Percentiles rank a stretch among this genome's conserved stretches.
Evolutionary conservation across 805 yeast genomes (phyloP).

Genomic region (Spathaspora gorwiae): DNA sequence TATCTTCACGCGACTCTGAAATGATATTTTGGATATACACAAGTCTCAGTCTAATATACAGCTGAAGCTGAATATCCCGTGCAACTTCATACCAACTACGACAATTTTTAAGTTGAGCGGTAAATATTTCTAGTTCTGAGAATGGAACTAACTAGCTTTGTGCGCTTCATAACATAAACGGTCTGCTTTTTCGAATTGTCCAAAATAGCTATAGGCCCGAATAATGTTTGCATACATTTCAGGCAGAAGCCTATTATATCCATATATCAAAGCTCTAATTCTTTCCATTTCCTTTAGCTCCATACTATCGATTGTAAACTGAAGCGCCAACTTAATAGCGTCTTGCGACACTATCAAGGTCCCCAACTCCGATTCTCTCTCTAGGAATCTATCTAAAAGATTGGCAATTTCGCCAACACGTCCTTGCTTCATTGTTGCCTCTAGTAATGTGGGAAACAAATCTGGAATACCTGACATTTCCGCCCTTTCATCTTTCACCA

Average conservation of each 20-base stretch:
- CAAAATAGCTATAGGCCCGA: slow-evolving; percentile 24
- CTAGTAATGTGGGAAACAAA: slow-evolving; percentile 23
- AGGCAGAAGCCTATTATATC: slow-evolving; percentile 17
- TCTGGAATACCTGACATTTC: slow-evolving; percentile 16
- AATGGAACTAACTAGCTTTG: slow-evolving; percentile 24
- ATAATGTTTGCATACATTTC: slow-evolving; percentile 23
- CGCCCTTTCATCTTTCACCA: slow-evolving; percentile 14
- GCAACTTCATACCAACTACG: slow-evolving; percentile 22
- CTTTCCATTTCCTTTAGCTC: slow-evolving; percentile 17
- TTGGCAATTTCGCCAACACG: slow-evolving; percentile 12
- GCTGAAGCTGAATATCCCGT: not conserved
- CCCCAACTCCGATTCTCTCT: not conserved
- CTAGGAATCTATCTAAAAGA: not conserved
- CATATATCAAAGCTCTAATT: slow-evolving; percentile 14
- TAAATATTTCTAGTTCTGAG: slow-evolving; percentile 20
- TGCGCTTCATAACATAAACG: slow-evolving; percentile 28
- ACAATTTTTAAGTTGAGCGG: slow-evolving; percentile 26
- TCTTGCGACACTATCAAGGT: not conserved
- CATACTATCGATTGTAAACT: slow-evolving; percentile 17
- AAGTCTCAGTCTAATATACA: too few relatives aligned
- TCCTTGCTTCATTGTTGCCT: slow-evolving; percentile 20
- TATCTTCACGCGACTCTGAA: too few relatives aligned
- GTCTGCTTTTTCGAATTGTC: slow-evolving; percentile 31
- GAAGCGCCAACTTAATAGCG: slow-evolving; percentile 15
- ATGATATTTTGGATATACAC: slow-evolving; percentile 17